These are phyloP conservation scores for Sclerotinia minor DNA, from an alignment of 2,329 filamentous ascomycete genomes.

Conservation along the genomic window DNA sequence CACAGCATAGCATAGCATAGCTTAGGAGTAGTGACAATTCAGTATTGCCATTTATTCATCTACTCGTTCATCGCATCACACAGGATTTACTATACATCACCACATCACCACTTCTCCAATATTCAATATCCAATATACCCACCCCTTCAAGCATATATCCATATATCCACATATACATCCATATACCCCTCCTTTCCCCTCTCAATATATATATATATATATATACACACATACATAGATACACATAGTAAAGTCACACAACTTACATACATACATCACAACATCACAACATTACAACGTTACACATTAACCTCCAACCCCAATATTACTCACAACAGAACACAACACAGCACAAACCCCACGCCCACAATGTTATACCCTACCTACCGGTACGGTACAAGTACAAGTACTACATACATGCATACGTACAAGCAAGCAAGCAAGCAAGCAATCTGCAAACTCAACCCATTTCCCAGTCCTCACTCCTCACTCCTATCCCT, in stretches of 20 bases:
- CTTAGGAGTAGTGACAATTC: slow-evolving; percentile 4
- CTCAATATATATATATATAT: too few relatives aligned
- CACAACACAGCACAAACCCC: background rate
- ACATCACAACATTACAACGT: too few relatives aligned
- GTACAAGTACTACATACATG: background rate
- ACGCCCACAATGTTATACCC: background rate
- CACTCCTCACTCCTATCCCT: background rate
- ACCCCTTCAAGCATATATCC: too few relatives aligned
- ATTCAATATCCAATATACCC: too few relatives aligned
- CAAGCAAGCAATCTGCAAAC: background rate
- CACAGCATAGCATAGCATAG: background rate
- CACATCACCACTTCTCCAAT: too few relatives aligned
- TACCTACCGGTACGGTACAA: background rate
- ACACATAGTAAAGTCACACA: too few relatives aligned
- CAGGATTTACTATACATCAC: too few relatives aligned
- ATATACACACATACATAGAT: too few relatives aligned
- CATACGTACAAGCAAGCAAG: too few relatives aligned
- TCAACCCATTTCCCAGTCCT: background rate
- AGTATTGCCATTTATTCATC: slow-evolving; percentile 2
- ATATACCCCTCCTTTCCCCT: too few relatives aligned
- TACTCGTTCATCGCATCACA: background rate
- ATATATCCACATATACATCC: too few relatives aligned
- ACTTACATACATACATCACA: too few relatives aligned
- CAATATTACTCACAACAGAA: background rate
- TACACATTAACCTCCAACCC: background rate